Evolutionary conservation across 768 basidiomycete species (phyloP), one percentile per base, ranked within the genome.

Genomic region (Xanthoconium purpureum): DNA sequence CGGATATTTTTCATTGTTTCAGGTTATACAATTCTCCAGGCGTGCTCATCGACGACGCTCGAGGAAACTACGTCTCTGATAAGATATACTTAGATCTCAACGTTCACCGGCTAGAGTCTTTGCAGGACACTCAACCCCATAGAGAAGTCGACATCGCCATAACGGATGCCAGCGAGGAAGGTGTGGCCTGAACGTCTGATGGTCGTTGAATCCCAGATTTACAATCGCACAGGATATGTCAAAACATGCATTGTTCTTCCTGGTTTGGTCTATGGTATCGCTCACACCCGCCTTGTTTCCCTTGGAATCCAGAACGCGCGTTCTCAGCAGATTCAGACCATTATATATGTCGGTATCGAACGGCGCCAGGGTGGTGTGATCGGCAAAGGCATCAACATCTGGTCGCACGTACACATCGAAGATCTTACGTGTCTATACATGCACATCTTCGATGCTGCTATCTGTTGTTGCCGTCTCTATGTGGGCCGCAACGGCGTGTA

Each of bases 331-430:
- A 78, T 88, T 30, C 84, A 82, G 3, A 24, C 36, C 0, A 63
- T 83, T 5, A 77, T 86, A 53, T 66, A 69, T 13, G 77, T 77
- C 0, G 65, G 77, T 24, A 62, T 85, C 40, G 70, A 63, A 57
- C 75, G 85, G 37, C 76, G 75, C 1, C 75, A 78, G 32, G 84
- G 75, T 0, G 84, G 83, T 13, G 70, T 83, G 61, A 72, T 87
- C 5, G 84, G 85, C 0, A 62, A 75, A 40, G 87, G 87, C 1
- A 70, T 75, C 62, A 84, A 86, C 51, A 43, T 82, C 7, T 88
- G 84, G 85, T 77, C 79, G 0, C 83, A 82, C 57, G 79, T 86
- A 18, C 77, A 84, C 55, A 76, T 85, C 50, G 69, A 78, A 43
- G 84, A 86, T 36, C 70, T 47, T 70, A 73, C 6, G 64, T 77